Percentiles rank a stretch among this genome's conserved stretches.
Conservation (phyloP, 1,284 basidiomycete species). For the Malassezia dermatis region DNA sequence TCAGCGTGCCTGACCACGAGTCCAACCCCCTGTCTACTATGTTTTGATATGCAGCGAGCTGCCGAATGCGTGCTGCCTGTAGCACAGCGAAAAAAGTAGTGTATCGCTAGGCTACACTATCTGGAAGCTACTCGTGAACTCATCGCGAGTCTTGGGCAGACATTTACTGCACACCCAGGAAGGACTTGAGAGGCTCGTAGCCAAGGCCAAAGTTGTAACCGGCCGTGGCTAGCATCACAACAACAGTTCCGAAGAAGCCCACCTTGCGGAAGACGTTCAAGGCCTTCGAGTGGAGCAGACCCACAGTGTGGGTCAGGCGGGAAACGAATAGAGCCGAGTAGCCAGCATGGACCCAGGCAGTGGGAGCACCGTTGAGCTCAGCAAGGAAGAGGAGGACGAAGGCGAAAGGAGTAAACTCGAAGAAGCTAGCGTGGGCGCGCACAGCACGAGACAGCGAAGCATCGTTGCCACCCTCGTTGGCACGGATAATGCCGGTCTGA, state of each 20-base stretch:
- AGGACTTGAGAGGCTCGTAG: slow-evolving; percentile 46
- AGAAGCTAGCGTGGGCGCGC: slow-evolving; percentile 43
- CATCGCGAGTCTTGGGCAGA: neutral
- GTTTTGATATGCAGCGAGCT: slow-evolving; percentile 1
- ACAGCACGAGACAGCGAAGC: slow-evolving; percentile 9
- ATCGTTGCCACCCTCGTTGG: slow-evolving; percentile 18
- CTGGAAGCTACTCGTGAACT: neutral
- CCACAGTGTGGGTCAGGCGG: slow-evolving; percentile 37
- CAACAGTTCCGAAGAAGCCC: slow-evolving; percentile 29
- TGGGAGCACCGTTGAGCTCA: slow-evolving; percentile 47
- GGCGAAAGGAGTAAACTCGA: slow-evolving; percentile 37
- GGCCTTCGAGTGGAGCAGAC: slow-evolving; percentile 21
- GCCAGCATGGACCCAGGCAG: slow-evolving; percentile 41
- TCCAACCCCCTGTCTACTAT: slow-evolving; percentile 8
- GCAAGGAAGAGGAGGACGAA: slow-evolving; percentile 47
- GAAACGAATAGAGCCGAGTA: slow-evolving; percentile 39
- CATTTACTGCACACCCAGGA: slow-evolving; percentile 42
- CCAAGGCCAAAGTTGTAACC: slow-evolving; percentile 46
- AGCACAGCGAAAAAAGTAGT: neutral
- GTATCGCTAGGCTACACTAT: neutral
- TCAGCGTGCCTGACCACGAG: neutral
- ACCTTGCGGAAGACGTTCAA: slow-evolving; percentile 22
- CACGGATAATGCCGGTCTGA: slow-evolving; percentile 14
- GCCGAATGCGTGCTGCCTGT: neutral
- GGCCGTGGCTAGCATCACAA: slow-evolving; percentile 32